A percentile compares a stretch with the other conserved stretches of the same genome.
These are phyloP conservation scores for Paramecium sonneborni DNA, from an alignment of 73 alveolate genomes.

Conservation along the genomic window DNA sequence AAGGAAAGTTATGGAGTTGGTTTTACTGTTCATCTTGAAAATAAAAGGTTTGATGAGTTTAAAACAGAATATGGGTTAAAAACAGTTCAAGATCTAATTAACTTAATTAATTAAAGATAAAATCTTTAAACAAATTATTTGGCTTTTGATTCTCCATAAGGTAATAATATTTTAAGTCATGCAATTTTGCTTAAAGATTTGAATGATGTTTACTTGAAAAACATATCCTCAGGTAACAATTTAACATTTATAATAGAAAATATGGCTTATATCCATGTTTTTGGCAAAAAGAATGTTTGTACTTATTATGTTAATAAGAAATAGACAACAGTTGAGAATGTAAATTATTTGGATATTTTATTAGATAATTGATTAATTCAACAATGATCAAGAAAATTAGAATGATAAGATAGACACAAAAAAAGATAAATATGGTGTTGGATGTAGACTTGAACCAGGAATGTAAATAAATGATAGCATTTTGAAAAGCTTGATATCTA, in stretches of 20 bases:
- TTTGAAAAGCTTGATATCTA: neutral
- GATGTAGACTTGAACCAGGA: conserved; percentile 1
- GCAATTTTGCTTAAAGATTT: neutral
- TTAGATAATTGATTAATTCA: neutral
- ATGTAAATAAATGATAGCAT: neutral
- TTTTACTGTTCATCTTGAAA: too few relatives aligned
- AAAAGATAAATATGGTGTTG: neutral
- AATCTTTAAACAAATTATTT: neutral
- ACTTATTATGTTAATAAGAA: neutral
- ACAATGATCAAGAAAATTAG: neutral
- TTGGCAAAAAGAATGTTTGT: neutral
- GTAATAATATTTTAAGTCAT: neutral
- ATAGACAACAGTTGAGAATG: neutral
- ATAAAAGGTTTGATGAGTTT: too few relatives aligned
- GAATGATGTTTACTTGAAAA: neutral
- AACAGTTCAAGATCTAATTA: too few relatives aligned
- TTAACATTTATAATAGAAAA: neutral
- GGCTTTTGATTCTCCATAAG: neutral
- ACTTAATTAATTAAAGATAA: too few relatives aligned
- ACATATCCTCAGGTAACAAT: neutral
- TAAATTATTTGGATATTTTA: neutral
- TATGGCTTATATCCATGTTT: neutral
- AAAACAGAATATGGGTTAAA: too few relatives aligned
- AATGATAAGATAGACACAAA: neutral
- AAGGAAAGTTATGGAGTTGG: too few relatives aligned